phyloP scores from a whole-genome alignment of 805 yeast species.

The Metschnikowia koreensis region DNA sequence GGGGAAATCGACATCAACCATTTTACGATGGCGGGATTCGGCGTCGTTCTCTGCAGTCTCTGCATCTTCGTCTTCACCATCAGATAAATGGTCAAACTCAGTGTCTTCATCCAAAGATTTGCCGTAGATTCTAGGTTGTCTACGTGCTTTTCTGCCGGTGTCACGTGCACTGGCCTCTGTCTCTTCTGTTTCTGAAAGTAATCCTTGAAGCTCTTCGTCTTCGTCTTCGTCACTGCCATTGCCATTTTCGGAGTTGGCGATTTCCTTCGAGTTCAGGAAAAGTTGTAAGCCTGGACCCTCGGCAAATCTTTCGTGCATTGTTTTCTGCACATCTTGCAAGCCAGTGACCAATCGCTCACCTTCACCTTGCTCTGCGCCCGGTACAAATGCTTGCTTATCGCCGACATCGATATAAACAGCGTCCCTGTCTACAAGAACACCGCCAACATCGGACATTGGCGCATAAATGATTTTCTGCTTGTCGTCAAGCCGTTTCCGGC shows the following conservation, averaged over 20 bases:
- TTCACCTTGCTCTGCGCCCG: slow-evolving; percentile 69
- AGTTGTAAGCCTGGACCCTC: slow-evolving; percentile 72
- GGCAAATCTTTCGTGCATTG: slow-evolving; percentile 55
- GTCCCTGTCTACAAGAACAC: slow-evolving; percentile 93
- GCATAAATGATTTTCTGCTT: slow-evolving; percentile 93
- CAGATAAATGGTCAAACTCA: slow-evolving; percentile 40
- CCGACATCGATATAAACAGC: slow-evolving; percentile 93
- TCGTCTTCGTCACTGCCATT: slow-evolving; percentile 33
- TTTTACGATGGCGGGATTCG: slow-evolving; percentile 23
- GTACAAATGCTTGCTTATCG: slow-evolving; percentile 50
- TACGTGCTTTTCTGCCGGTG: slow-evolving; percentile 63
- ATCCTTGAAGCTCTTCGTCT: slow-evolving; percentile 33
- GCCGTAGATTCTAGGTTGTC: slow-evolving; percentile 57
- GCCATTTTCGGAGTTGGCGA: slow-evolving; percentile 21
- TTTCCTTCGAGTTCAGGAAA: slow-evolving; percentile 60
- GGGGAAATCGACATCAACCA: slow-evolving; percentile 49
- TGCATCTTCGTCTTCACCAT: slow-evolving; percentile 42
- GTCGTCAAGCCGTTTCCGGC: slow-evolving; percentile 91
- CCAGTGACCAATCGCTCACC: slow-evolving; percentile 86
- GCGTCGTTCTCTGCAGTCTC: slow-evolving; percentile 27
- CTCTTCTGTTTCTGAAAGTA: slow-evolving; percentile 30
- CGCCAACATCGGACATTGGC: slow-evolving; percentile 99
- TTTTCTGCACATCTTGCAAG: slow-evolving; percentile 66
- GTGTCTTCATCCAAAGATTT: slow-evolving; percentile 49
- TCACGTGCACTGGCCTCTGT: slow-evolving; percentile 28